Base-by-base conservation (phyloP, 2,329 filamentous ascomycete species). In the Stagonosporopsis rhizophila region DNA sequence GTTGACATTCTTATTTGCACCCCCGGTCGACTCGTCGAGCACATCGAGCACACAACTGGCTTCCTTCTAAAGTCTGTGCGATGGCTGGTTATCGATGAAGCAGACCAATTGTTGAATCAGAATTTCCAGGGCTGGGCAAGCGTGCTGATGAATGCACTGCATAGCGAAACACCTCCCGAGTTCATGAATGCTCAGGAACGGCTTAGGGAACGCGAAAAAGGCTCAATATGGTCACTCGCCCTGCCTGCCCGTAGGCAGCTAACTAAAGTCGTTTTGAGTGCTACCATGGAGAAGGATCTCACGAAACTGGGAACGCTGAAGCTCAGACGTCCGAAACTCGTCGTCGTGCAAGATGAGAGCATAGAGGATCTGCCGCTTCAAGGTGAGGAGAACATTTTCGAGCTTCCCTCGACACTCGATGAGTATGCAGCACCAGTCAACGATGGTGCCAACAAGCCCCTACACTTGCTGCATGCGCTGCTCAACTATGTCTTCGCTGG, bases 71-170 rank as follows among this genome's bases (percentile, higher is more conserved):
- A 89, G 53, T 83, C 90, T 70, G 81, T 97, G 4, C 86, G 90
- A 58, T 98, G 93, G 92, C 81, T 98, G 0, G 86, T 97, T 2
- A 89, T 97, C 41, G 94, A 98, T 68, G 94, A 98, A 77, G 95
- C 94, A 11, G 94, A 98, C 75, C 92, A 95, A 71, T 80, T 98
- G 12, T 83, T 98, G 6, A 89, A 93, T 39, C 91, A 98, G 74
- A 93, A 90, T 69, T 97, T 95, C 75, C 93, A 97, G 72, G 90
- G 94, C 68, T 97, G 93, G 93, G 81, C 96, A 3, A 85, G 87
- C 37, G 79, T 88, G 0, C 85, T 95, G 6, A 88, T 91, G 67
- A 74, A 75, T 20, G 80, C 80, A 2, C 64, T 85, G 70, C 84
- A 87, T 15, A 79, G 80, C 40, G 80, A 91, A 59, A 75, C 73